Percentiles rank a stretch among this genome's conserved stretches.
phyloP scores from a whole-genome alignment of 106 monocot genomes.

The Allium sativum region DNA sequence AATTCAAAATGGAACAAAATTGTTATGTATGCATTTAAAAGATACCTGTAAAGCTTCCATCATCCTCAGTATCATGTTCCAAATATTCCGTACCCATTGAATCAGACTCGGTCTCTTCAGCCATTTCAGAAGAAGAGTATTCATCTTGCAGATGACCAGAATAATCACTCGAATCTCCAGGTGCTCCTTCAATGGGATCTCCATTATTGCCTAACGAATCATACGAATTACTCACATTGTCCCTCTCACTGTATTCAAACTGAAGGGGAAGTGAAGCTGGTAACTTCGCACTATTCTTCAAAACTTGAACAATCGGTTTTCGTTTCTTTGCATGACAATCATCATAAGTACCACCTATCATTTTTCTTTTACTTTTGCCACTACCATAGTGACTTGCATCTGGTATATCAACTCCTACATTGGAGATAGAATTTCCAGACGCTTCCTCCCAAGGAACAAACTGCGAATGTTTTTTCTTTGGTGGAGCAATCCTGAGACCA shows the following conservation, averaged over 20 bases:
- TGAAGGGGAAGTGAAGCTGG: slow-evolving; percentile 19
- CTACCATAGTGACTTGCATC: slow-evolving; percentile 15
- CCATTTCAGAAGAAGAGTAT: slow-evolving; percentile 23
- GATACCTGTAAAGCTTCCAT: slow-evolving; percentile 12
- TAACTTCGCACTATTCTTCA: slow-evolving; percentile 68
- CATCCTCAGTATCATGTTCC: slow-evolving; percentile 11
- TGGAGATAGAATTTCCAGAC: slow-evolving; percentile 15
- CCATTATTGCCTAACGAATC: slow-evolving; percentile 28
- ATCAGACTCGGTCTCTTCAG: slow-evolving; percentile 23
- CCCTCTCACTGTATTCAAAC: slow-evolving; percentile 16
- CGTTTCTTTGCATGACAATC: slow-evolving; percentile 60
- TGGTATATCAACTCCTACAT: slow-evolving; percentile 16
- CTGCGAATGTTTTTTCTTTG: slow-evolving; percentile 39
- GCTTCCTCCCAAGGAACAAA: slow-evolving; percentile 21
- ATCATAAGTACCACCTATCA: slow-evolving; percentile 26
- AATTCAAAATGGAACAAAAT: too few relatives aligned
- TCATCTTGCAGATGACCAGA: slow-evolving; percentile 27
- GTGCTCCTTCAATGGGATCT: slow-evolving; percentile 35
- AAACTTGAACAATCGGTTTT: slow-evolving; percentile 17
- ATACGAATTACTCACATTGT: slow-evolving; percentile 21
- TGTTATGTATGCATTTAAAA: background rate
- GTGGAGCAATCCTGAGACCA: slow-evolving; percentile 41
- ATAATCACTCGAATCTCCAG: slow-evolving; percentile 9
- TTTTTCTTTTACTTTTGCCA: slow-evolving; percentile 43
- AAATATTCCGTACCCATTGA: slow-evolving; percentile 17